These are phyloP conservation scores for Nephelium lappaceum DNA, from an alignment of 345 rosid genomes.

Conservation along the genomic window DNA sequence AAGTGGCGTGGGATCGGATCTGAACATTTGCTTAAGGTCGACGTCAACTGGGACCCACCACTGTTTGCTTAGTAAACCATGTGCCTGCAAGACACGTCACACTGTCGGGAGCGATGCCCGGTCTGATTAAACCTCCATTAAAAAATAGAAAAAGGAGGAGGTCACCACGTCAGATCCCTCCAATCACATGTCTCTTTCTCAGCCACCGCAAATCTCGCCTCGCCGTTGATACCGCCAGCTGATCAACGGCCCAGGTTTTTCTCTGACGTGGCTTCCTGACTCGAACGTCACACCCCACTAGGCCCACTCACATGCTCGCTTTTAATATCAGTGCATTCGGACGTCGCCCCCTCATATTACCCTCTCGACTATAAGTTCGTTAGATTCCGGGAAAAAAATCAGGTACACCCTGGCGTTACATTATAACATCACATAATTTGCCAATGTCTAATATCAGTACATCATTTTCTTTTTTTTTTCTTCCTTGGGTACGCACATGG, in stretches of 20 bases:
- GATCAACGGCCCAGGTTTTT: slow-evolving; percentile 29
- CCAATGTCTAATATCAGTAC: too few relatives aligned
- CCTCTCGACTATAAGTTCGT: neutral
- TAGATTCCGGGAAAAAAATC: neutral
- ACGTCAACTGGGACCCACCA: slow-evolving; percentile 43
- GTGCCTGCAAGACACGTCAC: slow-evolving; percentile 48
- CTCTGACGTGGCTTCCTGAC: slow-evolving; percentile 37
- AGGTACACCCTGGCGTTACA: neutral
- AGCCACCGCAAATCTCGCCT: slow-evolving; percentile 32
- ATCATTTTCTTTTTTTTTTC: too few relatives aligned
- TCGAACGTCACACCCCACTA: slow-evolving; percentile 36
- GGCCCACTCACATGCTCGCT: slow-evolving; percentile 28
- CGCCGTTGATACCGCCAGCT: slow-evolving; percentile 26
- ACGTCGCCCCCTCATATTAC: neutral
- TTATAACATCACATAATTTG: too few relatives aligned
- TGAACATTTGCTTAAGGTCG: slow-evolving; percentile 21
- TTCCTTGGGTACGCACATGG: too few relatives aligned
- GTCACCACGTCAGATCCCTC: slow-evolving; percentile 36
- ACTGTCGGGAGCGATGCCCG: slow-evolving; percentile 36
- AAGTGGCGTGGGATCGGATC: slow-evolving; percentile 18
- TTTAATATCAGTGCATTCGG: neutral
- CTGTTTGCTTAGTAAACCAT: slow-evolving; percentile 24
- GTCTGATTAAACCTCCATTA: slow-evolving; percentile 16
- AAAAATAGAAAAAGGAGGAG: neutral
- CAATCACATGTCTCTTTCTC: slow-evolving; percentile 32